Evolutionary conservation across 2,329 filamentous ascomycete species (phyloP).

Genomic region (Drechslera avenae): DNA sequence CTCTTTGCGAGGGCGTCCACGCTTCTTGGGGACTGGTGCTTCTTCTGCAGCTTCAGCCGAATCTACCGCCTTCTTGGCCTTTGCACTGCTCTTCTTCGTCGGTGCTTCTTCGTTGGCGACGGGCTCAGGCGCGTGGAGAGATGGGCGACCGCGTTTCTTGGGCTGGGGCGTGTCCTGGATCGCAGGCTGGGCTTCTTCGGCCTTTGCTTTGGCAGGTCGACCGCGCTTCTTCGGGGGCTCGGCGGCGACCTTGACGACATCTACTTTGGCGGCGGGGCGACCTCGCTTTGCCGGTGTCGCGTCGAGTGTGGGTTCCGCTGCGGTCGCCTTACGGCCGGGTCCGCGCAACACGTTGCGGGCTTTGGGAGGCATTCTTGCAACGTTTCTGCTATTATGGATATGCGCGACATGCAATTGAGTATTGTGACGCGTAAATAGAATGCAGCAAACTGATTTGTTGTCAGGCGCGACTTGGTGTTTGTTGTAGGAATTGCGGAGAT

Average conservation of each 20-base stretch:
- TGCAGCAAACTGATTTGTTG: background rate
- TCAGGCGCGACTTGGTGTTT: background rate
- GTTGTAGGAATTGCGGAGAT: background rate
- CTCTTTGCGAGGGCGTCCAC: conserved; percentile 15
- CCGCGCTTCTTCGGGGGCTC: conserved; percentile 30
- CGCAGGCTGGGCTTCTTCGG: conserved; percentile 8
- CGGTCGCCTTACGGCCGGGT: conserved; percentile 18
- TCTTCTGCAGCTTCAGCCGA: conserved; percentile 7
- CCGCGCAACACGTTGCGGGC: conserved; percentile 10
- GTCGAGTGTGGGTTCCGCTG: conserved; percentile 7
- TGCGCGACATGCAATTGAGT: background rate
- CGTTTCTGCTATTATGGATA: background rate
- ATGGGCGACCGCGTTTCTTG: conserved; percentile 22
- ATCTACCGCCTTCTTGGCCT: conserved; percentile 8
- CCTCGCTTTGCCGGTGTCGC: conserved; percentile 22
- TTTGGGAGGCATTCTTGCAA: conserved; percentile 22
- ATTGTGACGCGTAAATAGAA: background rate
- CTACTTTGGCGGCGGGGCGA: conserved; percentile 21
- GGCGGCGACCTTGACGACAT: background rate
- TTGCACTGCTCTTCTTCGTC: conserved; percentile 18
- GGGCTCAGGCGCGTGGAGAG: conserved; percentile 7
- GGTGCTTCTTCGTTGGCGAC: conserved; percentile 7
- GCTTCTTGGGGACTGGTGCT: conserved; percentile 16
- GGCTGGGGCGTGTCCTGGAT: conserved; percentile 12
- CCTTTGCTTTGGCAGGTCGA: conserved; percentile 21